Conservation (phyloP, 2,329 filamentous ascomycete genomes). For the Zymoseptoria brevis region DNA sequence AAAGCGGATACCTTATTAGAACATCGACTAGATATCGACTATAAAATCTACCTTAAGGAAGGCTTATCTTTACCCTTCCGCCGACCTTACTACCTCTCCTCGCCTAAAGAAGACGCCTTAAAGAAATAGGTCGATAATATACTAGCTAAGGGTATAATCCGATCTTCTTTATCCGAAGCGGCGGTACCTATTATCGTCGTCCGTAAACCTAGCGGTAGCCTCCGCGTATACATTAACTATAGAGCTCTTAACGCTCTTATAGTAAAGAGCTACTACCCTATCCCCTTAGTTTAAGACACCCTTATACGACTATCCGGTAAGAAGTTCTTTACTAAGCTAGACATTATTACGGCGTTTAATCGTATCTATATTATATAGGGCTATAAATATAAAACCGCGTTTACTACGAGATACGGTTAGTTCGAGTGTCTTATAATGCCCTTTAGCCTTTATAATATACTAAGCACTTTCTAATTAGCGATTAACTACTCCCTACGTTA, state of each 20-base stretch:
- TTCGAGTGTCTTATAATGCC: not conserved
- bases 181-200: not conserved
- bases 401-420: not conserved
- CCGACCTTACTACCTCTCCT: too few relatives aligned
- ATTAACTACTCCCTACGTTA: conserved; percentile 2
- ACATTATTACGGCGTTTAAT: not conserved
- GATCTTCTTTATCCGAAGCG: not conserved
- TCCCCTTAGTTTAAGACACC: not conserved
- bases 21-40: too few relatives aligned
- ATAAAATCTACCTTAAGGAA: too few relatives aligned
- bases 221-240: conserved; percentile 1
- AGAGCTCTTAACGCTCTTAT: not conserved
- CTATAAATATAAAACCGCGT: conserved; percentile 1
- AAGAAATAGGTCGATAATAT: not conserved
- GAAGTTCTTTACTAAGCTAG: conserved; percentile 3
- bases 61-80: too few relatives aligned
- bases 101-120: not conserved
- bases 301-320: not conserved
- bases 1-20: too few relatives aligned
- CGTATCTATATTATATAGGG: not conserved
- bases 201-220: not conserved
- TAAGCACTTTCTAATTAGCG: conserved; percentile 4
- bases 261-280: conserved; percentile 2
- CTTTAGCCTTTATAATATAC: not conserved
- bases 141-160: not conserved